These are phyloP conservation scores for Chlorella sp. DNA, from an alignment of 139 green algal genomes.

Conservation along the genomic window DNA sequence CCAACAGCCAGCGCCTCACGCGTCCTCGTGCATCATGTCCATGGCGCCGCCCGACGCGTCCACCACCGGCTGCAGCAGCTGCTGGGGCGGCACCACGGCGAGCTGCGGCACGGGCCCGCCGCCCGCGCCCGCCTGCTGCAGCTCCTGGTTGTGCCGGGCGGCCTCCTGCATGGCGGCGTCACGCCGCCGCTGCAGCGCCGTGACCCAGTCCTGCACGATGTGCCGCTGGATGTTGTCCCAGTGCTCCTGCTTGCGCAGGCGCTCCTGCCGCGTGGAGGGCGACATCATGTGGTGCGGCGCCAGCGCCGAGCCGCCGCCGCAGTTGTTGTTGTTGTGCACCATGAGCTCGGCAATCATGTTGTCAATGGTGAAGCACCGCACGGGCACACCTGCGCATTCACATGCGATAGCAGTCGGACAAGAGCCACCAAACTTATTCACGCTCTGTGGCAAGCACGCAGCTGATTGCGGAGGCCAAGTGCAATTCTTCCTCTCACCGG, in stretches of 20 bases:
- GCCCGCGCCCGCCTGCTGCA: too few species aligned
- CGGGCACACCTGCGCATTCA: constrained; percentile 26
- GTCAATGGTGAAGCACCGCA: constrained; percentile 37
- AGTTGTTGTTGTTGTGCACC: constrained; percentile 8
- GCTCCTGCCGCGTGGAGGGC: constrained; percentile 16
- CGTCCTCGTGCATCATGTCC: too few species aligned
- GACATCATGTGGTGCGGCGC: too few species aligned
- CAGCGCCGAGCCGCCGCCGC: too few species aligned
- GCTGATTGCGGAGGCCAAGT: too few species aligned
- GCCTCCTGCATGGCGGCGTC: neutral
- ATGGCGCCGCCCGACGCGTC: too few species aligned
- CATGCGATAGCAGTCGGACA: constrained; percentile 27
- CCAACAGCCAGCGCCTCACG: too few species aligned
- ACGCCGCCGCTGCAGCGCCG: constrained; percentile 5
- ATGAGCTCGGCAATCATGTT: constrained; percentile 32
- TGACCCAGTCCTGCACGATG: neutral
- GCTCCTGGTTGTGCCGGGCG: neutral
- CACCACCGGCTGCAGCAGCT: too few species aligned
- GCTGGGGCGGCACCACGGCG: too few species aligned
- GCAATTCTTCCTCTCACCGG: constrained; percentile 21
- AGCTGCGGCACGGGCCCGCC: too few species aligned
- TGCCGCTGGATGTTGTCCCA: constrained; percentile 14
- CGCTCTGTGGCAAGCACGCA: too few species aligned
- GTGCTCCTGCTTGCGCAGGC: constrained; percentile 34
- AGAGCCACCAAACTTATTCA: constrained; percentile 28